Evolutionary conservation across 179 eudicot genomes (phyloP).

Genomic region (Silene coronaria): DNA sequence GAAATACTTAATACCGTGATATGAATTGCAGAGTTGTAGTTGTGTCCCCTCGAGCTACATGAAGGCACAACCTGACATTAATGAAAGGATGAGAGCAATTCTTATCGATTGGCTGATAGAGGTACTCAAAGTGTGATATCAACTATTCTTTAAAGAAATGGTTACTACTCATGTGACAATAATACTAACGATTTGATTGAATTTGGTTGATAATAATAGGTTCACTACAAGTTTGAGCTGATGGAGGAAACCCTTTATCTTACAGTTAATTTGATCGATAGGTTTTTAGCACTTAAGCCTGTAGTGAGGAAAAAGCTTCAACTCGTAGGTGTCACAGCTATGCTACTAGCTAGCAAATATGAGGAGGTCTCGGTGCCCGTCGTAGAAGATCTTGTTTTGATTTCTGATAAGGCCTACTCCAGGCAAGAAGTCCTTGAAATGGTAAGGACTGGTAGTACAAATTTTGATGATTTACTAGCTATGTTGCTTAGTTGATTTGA

Average conservation of each 20-base stretch:
- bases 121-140: constrained; percentile 33
- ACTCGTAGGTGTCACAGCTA: constrained; percentile 46
- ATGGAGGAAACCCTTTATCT: constrained; percentile 78
- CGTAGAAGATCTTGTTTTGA: constrained; percentile 63
- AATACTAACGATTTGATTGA: not conserved
- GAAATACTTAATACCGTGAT: not conserved
- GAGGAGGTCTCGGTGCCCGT: constrained; percentile 49
- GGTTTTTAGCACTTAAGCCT: constrained; percentile 60
- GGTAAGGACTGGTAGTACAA: constrained; percentile 14
- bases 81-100: constrained; percentile 85
- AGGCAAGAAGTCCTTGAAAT: constrained; percentile 65
- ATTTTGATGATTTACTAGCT: not conserved
- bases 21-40: constrained; percentile 33
- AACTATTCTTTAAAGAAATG: not conserved
- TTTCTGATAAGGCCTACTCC: constrained; percentile 72
- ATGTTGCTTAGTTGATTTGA: not conserved
- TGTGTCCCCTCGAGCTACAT: constrained; percentile 58
- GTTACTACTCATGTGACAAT: not conserved
- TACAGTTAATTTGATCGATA: constrained; percentile 72
- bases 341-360: constrained; percentile 49
- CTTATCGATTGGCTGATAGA: constrained; percentile 90
- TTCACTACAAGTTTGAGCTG: constrained; percentile 80
- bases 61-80: constrained; percentile 63
- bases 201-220: constrained; percentile 33
- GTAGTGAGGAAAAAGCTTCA: constrained; percentile 80